Base-by-base conservation (phyloP, 1,139 yeast species). In the Lodderomyces elongisporus region DNA sequence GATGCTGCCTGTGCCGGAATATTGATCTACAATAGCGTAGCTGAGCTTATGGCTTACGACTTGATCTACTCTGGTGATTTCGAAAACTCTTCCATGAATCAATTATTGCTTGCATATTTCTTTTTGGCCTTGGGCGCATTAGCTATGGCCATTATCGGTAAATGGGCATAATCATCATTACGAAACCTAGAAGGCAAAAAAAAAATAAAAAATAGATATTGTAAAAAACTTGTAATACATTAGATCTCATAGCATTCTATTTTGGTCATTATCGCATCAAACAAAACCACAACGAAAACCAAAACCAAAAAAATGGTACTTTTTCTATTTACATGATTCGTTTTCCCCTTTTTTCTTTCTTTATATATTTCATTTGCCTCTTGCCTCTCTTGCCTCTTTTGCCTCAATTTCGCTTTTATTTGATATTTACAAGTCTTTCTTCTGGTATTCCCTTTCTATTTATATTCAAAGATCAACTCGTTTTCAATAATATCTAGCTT, bases 161-260 rank as follows among this genome's bases (percentile, higher is more conserved):
- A 52, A 40, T 65, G 71, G 71, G 69, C 70, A 17, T 65, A 42
- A 38, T 13, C n/a, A n/a, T n/a, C n/a, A n/a, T n/a, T n/a, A n/a
- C n/a, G n/a, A n/a, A n/a, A n/a, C n/a, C n/a, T n/a, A n/a, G n/a
- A n/a, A n/a, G n/a, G n/a, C n/a, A 14, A 31, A 25, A 18, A 18
- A 18, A 18, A 18, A 10, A 15, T 12, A 15, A 17, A 22, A 21
- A 15, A 21, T 23, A n/a, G n/a, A n/a, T n/a, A n/a, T n/a, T 5
- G 15, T 25, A 25, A 17, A 25, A 22, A 22, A n/a, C n/a, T n/a
- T n/a, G n/a, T n/a, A n/a, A n/a, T n/a, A n/a, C n/a, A n/a, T n/a
- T n/a, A n/a, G n/a, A n/a, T n/a, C n/a, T n/a, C n/a, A n/a, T n/a
- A n/a, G n/a, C n/a, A n/a, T n/a, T n/a, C n/a, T n/a, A n/a, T n/a